Conservation (phyloP, 164 flowering plant genomes). For the Stephania cephalantha region DNA sequence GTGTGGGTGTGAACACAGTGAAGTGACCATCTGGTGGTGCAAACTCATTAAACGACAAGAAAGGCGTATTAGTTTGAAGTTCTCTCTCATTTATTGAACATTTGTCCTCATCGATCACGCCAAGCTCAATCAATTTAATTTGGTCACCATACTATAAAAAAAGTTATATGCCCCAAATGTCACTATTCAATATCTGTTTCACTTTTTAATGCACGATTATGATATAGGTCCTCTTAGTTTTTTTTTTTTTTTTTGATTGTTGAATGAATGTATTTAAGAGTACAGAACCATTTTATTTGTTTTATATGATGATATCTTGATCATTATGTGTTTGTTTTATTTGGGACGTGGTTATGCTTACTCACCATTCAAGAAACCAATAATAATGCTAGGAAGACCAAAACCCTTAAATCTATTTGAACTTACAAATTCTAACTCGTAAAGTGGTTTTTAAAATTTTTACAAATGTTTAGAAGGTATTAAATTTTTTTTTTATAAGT, state of each 20-base stretch:
- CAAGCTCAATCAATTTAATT: not conserved
- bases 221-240: not conserved
- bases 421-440: too few relatives aligned
- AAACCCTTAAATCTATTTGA: too few relatives aligned
- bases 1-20: not conserved
- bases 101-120: constrained; percentile 1
- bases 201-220: not conserved
- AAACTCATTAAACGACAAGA: not conserved
- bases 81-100: not conserved
- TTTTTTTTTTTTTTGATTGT: not conserved
- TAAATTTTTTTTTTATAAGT: too few relatives aligned
- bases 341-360: too few relatives aligned
- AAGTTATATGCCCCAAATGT: not conserved
- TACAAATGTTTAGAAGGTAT: too few relatives aligned
- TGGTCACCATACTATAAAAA: not conserved
- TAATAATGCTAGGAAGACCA: too few relatives aligned
- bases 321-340: too few relatives aligned
- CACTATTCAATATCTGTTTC: not conserved
- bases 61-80: not conserved
- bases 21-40: not conserved
- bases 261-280: not conserved
- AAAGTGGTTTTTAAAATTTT: too few relatives aligned
- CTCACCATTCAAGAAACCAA: too few relatives aligned
- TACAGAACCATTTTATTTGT: too few relatives aligned
- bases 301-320: too few relatives aligned